These are phyloP conservation scores for Zygoascus biomembranicola DNA, from an alignment of 805 yeast species.

Conservation along the genomic window DNA sequence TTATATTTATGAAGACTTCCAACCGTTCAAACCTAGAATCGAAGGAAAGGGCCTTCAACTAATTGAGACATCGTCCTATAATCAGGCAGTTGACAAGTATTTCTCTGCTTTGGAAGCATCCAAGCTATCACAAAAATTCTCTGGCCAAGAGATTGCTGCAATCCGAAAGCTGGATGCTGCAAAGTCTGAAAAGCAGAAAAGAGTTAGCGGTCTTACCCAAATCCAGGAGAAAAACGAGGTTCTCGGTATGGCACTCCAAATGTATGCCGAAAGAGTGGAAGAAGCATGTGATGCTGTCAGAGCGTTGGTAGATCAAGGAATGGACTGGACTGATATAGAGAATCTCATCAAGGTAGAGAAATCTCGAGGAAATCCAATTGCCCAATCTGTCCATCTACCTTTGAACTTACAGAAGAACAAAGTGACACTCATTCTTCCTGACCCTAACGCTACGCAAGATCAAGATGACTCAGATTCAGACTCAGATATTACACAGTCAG, in stretches of 20 bases:
- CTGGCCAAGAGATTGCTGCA: constrained; percentile 70
- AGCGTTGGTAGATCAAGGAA: constrained; percentile 62
- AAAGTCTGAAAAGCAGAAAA: constrained; percentile 58
- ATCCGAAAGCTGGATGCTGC: constrained; percentile 68
- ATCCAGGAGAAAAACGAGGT: constrained; percentile 56
- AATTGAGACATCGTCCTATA: constrained; percentile 54
- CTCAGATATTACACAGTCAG: constrained; percentile 31
- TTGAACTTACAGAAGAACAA: constrained; percentile 62
- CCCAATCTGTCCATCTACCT: constrained; percentile 55
- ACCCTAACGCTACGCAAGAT: constrained; percentile 30
- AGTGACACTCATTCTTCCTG: constrained; percentile 49
- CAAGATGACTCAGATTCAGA: constrained; percentile 27
- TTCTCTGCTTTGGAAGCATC: constrained; percentile 81
- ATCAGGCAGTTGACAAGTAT: constrained; percentile 71
- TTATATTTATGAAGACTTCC: constrained; percentile 54
- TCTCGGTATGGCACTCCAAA: constrained; percentile 67
- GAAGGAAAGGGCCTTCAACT: constrained; percentile 26
- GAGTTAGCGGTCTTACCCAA: constrained; percentile 54
- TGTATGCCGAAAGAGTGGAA: constrained; percentile 62
- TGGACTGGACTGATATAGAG: constrained; percentile 92
- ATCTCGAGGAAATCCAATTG: constrained; percentile 53
- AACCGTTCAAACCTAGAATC: constrained; percentile 52
- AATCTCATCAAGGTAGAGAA: constrained; percentile 64
- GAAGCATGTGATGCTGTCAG: constrained; percentile 63
- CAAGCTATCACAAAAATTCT: constrained; percentile 63